These are phyloP conservation scores for Hermanozyma aechmeae DNA, from an alignment of 805 yeast species.

Conservation along the genomic window DNA sequence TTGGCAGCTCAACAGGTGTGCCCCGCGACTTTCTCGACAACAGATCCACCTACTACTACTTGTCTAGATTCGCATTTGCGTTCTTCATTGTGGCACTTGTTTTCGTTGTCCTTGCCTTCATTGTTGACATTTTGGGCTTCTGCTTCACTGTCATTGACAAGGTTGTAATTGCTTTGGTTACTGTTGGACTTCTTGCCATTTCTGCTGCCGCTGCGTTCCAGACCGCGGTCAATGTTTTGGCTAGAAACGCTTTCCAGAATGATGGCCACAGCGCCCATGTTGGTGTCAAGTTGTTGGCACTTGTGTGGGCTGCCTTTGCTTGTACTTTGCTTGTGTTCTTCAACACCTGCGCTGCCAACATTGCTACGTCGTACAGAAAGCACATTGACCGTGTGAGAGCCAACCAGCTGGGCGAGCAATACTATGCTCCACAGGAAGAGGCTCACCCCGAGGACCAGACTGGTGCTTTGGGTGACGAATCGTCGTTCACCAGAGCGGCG, in stretches of 20 bases:
- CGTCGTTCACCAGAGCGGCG: constrained; percentile 33
- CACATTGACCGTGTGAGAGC: constrained; percentile 31
- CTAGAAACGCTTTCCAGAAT: constrained; percentile 54
- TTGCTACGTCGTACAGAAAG: constrained; percentile 40
- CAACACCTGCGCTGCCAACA: constrained; percentile 41
- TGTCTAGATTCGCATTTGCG: constrained; percentile 59
- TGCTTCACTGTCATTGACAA: constrained; percentile 48
- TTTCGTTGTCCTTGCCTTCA: constrained; percentile 53
- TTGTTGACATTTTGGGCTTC: constrained; percentile 45
- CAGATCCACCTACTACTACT: constrained; percentile 52
- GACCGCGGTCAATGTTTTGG: constrained; percentile 75
- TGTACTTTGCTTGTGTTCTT: constrained; percentile 41
- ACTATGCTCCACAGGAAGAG: constrained; percentile 8
- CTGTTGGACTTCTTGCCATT: constrained; percentile 43
- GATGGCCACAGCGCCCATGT: constrained; percentile 36
- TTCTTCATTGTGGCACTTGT: constrained; percentile 51
- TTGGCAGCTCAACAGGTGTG: constrained; percentile 40
- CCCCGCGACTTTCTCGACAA: constrained; percentile 45
- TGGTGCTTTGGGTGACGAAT: constrained; percentile 26
- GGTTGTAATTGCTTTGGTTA: constrained; percentile 42
- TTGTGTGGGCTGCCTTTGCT: constrained; percentile 65
- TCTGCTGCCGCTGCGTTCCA: constrained; percentile 59
- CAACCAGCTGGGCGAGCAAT: background rate
- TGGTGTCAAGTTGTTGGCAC: constrained; percentile 51
- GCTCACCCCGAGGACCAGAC: constrained; percentile 13